phyloP scores from a whole-genome alignment of 441 rosid species.

The Bruguiera hainesii region DNA sequence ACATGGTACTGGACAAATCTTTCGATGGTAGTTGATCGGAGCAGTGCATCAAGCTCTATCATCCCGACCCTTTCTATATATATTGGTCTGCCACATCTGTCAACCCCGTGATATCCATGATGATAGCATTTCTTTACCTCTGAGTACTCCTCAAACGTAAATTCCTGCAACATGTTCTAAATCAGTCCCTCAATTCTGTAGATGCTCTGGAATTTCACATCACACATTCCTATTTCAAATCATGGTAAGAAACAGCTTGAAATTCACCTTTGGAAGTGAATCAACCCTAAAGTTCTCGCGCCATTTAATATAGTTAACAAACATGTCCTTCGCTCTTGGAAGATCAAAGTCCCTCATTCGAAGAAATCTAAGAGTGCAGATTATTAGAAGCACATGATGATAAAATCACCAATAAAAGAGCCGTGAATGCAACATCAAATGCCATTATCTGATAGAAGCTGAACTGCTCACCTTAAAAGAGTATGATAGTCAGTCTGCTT shows the following conservation, averaged over 20 bases:
- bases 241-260: neutral
- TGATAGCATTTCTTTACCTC: conserved; percentile 58
- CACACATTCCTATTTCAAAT: neutral
- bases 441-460: too few relatives aligned
- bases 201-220: too few relatives aligned
- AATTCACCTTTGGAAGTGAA: conserved; percentile 40
- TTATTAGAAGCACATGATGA: neutral
- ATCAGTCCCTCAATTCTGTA: neutral
- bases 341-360: conserved; percentile 55
- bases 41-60: conserved; percentile 44
- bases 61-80: conserved; percentile 58
- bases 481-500: conserved; percentile 54
- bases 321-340: conserved; percentile 45
- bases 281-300: conserved; percentile 45
- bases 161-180: conserved; percentile 38
- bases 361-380: conserved; percentile 36
- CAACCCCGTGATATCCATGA: conserved; percentile 62
- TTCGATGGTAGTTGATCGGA: conserved; percentile 40
- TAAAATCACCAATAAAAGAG: neutral
- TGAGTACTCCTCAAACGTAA: conserved; percentile 37
- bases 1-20: conserved; percentile 54
- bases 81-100: conserved; percentile 53
- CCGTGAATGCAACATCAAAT: neutral
- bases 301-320: conserved; percentile 49
- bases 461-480: conserved; percentile 39